Evolutionary conservation across 129 eudicot genomes (phyloP).

Genomic region (Erigeron canadensis): DNA sequence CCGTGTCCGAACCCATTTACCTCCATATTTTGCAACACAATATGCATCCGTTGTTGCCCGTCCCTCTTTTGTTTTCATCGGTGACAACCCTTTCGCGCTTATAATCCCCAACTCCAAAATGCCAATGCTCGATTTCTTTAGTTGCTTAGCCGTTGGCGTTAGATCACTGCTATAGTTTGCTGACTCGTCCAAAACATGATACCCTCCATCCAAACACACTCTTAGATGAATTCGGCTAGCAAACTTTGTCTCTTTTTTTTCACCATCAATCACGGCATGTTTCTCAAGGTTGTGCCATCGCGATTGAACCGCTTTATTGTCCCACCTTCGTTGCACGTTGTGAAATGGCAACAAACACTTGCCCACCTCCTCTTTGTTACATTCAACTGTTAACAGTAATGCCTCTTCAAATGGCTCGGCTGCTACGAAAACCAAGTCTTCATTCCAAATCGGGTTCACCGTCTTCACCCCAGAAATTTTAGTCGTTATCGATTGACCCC

Average conservation of each 20-base stretch:
- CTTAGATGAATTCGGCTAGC: slow-evolving; percentile 83
- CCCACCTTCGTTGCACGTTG: slow-evolving; percentile 54
- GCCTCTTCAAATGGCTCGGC: slow-evolving; percentile 89
- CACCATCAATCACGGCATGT: slow-evolving; percentile 52
- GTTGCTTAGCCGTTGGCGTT: slow-evolving; percentile 67
- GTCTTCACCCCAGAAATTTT: slow-evolving; percentile 38
- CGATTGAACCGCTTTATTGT: slow-evolving; percentile 68
- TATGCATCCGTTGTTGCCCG: slow-evolving; percentile 76
- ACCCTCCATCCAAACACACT: slow-evolving; percentile 82
- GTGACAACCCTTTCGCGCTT: slow-evolving; percentile 70
- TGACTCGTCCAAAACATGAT: slow-evolving; percentile 85
- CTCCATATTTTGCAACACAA: slow-evolving; percentile 88
- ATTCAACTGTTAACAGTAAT: slow-evolving; percentile 65
- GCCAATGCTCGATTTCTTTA: slow-evolving; percentile 77
- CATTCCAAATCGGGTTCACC: slow-evolving; percentile 83
- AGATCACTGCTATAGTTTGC: slow-evolving; percentile 74
- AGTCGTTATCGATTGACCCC: slow-evolving; percentile 57
- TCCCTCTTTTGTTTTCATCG: slow-evolving; percentile 75
- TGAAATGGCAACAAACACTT: slow-evolving; percentile 47
- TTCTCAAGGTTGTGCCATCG: slow-evolving; percentile 85
- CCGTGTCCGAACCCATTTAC: slow-evolving; percentile 85
- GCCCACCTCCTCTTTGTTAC: slow-evolving; percentile 65
- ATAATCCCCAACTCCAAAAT: slow-evolving; percentile 77
- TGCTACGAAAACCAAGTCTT: slow-evolving; percentile 71
- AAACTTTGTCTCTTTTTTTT: slow-evolving; percentile 65